Percentiles rank a stretch among this genome's conserved stretches.
Evolutionary conservation across 1,284 basidiomycete genomes (phyloP).

Genomic region (Erythrobasidium hasegawianum): DNA sequence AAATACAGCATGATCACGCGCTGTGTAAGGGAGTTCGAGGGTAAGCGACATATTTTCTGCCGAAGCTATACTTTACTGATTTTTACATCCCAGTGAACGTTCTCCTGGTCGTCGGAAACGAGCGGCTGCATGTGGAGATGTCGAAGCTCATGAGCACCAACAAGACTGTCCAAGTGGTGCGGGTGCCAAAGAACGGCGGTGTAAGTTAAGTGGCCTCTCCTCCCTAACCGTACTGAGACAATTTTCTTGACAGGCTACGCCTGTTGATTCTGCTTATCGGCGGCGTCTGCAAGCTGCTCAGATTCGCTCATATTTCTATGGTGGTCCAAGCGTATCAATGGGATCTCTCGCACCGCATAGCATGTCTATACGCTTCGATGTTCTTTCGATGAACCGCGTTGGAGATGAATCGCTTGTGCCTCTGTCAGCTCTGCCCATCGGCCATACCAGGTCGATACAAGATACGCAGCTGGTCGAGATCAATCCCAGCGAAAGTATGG

Average conservation of each 20-base stretch:
- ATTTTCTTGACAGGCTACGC: conserved; percentile 80
- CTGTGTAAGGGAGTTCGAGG: conserved; percentile 80
- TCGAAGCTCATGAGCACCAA: conserved; percentile 58
- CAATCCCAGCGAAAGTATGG: conserved; percentile 52
- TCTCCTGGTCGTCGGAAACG: conserved; percentile 90
- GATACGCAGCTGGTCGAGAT: conserved; percentile 80
- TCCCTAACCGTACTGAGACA: too few species aligned
- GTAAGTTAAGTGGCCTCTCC: too few species aligned
- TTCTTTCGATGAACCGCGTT: conserved; percentile 77
- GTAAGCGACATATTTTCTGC: conserved; percentile 57
- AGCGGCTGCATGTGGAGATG: conserved; percentile 95
- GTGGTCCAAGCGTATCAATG: conserved; percentile 62
- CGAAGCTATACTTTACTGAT: too few species aligned
- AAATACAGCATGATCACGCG: conserved; percentile 81
- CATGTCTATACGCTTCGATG: conserved; percentile 71
- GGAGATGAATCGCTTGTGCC: conserved; percentile 86
- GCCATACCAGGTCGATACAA: conserved; percentile 72
- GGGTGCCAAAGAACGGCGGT: conserved; percentile 91
- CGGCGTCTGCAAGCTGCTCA: conserved; percentile 77
- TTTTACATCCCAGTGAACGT: conserved; percentile 95
- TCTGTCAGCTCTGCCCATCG: conserved; percentile 83
- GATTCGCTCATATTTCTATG: conserved; percentile 92
- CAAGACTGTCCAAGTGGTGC: conserved; percentile 66
- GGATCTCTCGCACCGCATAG: conserved; percentile 84
- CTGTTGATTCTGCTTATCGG: conserved; percentile 76